These are phyloP conservation scores for Sungouiozyma intestinalis DNA, from an alignment of 805 yeast species.

Conservation along the genomic window DNA sequence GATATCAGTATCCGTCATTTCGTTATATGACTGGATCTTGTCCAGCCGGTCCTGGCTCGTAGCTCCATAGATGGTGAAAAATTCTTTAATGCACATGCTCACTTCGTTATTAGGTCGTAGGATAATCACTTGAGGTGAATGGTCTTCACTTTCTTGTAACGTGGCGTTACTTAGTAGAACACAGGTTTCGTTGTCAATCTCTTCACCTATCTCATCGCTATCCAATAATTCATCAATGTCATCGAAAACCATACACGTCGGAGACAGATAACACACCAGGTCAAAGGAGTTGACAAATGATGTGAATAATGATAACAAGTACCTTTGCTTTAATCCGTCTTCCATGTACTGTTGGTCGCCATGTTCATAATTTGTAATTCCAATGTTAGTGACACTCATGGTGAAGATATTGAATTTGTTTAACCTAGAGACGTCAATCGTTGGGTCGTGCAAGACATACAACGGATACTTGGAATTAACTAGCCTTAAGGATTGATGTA, in stretches of 20 bases:
- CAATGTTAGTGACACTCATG: neutral
- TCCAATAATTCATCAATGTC: conserved; percentile 25
- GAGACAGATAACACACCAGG: conserved; percentile 25
- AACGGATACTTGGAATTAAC: conserved; percentile 18
- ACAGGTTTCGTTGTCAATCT: conserved; percentile 29
- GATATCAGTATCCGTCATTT: conserved; percentile 16
- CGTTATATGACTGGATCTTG: conserved; percentile 9
- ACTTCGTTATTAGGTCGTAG: conserved; percentile 24
- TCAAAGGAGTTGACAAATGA: conserved; percentile 16
- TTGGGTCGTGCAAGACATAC: conserved; percentile 14
- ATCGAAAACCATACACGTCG: conserved; percentile 20
- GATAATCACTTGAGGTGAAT: conserved; percentile 14
- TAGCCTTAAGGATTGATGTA: conserved; percentile 16
- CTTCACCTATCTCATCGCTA: conserved; percentile 16
- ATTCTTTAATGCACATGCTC: conserved; percentile 25
- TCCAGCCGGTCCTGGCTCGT: conserved; percentile 8
- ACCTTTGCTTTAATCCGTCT: conserved; percentile 7
- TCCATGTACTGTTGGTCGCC: neutral
- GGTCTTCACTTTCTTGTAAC: conserved; percentile 4
- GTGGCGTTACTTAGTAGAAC: conserved; percentile 21
- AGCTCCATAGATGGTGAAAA: conserved; percentile 23
- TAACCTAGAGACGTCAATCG: conserved; percentile 10
- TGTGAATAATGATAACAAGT: conserved; percentile 15
- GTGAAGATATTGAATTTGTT: conserved; percentile 3
- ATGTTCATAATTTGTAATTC: neutral